phyloP scores from a whole-genome alignment of 768 basidiomycete species.

The Tulasnella sp. region DNA sequence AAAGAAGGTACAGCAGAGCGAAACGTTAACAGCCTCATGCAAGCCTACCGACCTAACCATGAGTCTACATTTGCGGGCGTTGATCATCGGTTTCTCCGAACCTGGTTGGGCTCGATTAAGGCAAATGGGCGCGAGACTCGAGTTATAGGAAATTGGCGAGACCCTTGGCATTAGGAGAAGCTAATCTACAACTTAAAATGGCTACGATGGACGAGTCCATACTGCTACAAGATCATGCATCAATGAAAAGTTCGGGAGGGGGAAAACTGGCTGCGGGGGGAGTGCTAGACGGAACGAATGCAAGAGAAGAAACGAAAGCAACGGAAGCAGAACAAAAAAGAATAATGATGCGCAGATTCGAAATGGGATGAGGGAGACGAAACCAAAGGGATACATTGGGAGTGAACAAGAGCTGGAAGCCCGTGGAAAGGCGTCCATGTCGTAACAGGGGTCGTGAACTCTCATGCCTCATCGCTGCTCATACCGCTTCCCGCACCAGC shows the following conservation, averaged over 20 bases:
- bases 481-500: background rate
- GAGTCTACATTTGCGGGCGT: too few species aligned
- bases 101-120: too few species aligned
- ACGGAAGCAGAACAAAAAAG: background rate
- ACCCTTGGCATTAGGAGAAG: background rate
- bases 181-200: background rate
- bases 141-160: background rate
- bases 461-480: background rate
- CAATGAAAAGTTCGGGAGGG: background rate
- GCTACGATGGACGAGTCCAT: background rate
- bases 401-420: background rate
- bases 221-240: constrained; percentile 1
- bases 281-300: background rate
- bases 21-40: too few species aligned
- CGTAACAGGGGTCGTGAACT: background rate
- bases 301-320: background rate
- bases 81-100: too few species aligned
- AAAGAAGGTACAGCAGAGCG: too few species aligned
- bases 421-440: background rate
- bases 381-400: background rate
- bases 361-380: too few species aligned
- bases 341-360: background rate
- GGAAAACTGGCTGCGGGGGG: too few species aligned
- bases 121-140: too few species aligned
- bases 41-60: too few species aligned